Evolutionary conservation across 1,284 basidiomycete genomes (phyloP).

Genomic region (Coriolopsis trogii): DNA sequence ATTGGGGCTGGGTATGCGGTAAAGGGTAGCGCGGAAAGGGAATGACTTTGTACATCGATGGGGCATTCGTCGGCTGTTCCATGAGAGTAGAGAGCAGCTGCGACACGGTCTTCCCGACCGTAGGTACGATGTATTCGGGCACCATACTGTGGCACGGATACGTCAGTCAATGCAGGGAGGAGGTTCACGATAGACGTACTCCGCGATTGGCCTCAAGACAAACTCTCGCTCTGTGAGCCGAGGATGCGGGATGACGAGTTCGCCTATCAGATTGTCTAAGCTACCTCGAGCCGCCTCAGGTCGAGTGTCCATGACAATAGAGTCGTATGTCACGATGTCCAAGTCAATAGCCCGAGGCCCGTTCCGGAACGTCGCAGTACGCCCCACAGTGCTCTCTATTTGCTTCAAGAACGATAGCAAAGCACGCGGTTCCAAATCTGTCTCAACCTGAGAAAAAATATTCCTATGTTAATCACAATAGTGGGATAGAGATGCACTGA

Average conservation of each 20-base stretch:
- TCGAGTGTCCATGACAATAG: constrained; percentile 63
- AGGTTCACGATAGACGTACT: constrained; percentile 55
- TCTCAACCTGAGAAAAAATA: constrained; percentile 60
- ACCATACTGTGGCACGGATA: constrained; percentile 56
- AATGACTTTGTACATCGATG: constrained; percentile 66
- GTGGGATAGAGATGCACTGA: constrained; percentile 41
- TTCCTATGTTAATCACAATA: background rate
- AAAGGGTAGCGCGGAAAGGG: constrained; percentile 61
- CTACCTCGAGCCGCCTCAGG: constrained; percentile 39
- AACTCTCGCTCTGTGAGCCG: constrained; percentile 87
- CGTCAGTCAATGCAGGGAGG: background rate
- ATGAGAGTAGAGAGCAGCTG: constrained; percentile 48
- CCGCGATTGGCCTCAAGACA: constrained; percentile 85
- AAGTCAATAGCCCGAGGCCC: constrained; percentile 93
- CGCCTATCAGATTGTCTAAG: constrained; percentile 58
- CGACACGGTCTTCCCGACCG: constrained; percentile 47
- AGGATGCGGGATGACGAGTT: constrained; percentile 86
- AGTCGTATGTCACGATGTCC: constrained; percentile 85
- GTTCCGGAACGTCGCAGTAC: constrained; percentile 82
- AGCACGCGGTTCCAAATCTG: constrained; percentile 63
- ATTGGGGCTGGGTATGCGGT: constrained; percentile 15
- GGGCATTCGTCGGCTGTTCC: constrained; percentile 34
- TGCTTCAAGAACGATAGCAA: constrained; percentile 75
- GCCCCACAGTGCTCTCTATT: constrained; percentile 79
- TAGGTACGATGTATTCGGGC: constrained; percentile 69